A percentile compares a stretch with the other conserved stretches of the same genome.
Conservation (phyloP, 805 yeast genomes). For the Hanseniaspora taiwanica region DNA sequence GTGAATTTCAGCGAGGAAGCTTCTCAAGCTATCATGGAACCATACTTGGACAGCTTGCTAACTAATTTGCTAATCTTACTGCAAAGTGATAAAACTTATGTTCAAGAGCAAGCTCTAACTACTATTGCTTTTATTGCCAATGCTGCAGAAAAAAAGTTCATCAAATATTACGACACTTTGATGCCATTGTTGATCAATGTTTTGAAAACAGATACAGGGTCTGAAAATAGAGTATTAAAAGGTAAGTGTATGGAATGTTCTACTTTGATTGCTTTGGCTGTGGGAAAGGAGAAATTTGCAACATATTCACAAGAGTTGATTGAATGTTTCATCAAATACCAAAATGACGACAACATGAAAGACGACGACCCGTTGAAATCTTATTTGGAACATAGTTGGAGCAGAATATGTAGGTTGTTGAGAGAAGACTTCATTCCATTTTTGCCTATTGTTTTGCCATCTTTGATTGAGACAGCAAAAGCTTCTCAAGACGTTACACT, state of each 20-base stretch:
- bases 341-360: slow-evolving; percentile 34
- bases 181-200: slow-evolving; percentile 82
- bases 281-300: slow-evolving; percentile 78
- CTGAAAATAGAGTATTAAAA: slow-evolving; percentile 63
- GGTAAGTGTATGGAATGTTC: slow-evolving; percentile 96
- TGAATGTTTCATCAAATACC: slow-evolving; percentile 58
- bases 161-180: slow-evolving; percentile 84
- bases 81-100: slow-evolving; percentile 79
- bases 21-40: slow-evolving; percentile 72
- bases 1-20: slow-evolving; percentile 94
- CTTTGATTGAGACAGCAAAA: slow-evolving; percentile 73
- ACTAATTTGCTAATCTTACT: slow-evolving; percentile 61
- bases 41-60: slow-evolving; percentile 76
- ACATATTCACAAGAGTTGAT: slow-evolving; percentile 61
- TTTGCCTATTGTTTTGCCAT: slow-evolving; percentile 76
- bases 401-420: slow-evolving; percentile 74
- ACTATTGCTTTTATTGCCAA: slow-evolving; percentile 96
- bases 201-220: slow-evolving; percentile 62
- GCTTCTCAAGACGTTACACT: slow-evolving; percentile 82
- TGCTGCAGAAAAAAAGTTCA: slow-evolving; percentile 79
- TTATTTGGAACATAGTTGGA: slow-evolving; percentile 92
- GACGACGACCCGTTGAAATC: slow-evolving; percentile 80
- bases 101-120: slow-evolving; percentile 93
- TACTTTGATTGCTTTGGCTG: slow-evolving; percentile 86
- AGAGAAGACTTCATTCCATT: slow-evolving; percentile 80